Conservation (phyloP, 2,329 filamentous ascomycete species). For the Diplodia corticola region DNA sequence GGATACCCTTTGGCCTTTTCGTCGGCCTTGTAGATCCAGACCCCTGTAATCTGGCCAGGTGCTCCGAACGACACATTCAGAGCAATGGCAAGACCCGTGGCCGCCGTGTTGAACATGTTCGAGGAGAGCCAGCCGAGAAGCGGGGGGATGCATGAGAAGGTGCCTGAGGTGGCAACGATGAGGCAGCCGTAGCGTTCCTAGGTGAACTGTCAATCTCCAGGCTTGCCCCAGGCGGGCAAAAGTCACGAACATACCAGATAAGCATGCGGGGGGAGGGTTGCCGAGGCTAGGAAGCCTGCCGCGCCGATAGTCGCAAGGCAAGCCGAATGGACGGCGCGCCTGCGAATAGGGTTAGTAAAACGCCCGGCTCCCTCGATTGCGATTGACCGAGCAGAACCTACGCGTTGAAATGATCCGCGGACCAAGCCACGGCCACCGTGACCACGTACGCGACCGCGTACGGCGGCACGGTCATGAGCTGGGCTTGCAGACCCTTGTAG, state of each 20-base stretch:
- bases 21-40: conserved; percentile 70
- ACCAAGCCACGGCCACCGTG: conserved; percentile 48
- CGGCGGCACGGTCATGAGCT: conserved; percentile 67
- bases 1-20: conserved; percentile 64
- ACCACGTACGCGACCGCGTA: conserved; percentile 62
- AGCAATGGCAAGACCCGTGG: conserved; percentile 68
- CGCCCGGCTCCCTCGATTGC: neutral
- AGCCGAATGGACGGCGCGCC: conserved; percentile 54
- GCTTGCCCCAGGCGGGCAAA: neutral
- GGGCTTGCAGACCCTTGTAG: conserved; percentile 58
- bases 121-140: conserved; percentile 70
- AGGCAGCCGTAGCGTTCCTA: conserved; percentile 66
- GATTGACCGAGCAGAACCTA: neutral
- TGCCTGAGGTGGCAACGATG: conserved; percentile 65
- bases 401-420: conserved; percentile 63
- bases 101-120: conserved; percentile 65
- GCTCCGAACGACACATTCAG: conserved; percentile 69
- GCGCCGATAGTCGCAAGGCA: conserved; percentile 53
- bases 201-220: neutral
- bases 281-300: conserved; percentile 62
- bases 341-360: conserved; percentile 4
- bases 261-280: conserved; percentile 60
- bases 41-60: conserved; percentile 69
- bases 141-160: conserved; percentile 69
- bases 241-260: conserved; percentile 46